Evolutionary conservation across 768 basidiomycete species (phyloP), one percentile per base, ranked within the genome.

Genomic region (Cystobasidium tubakii): DNA sequence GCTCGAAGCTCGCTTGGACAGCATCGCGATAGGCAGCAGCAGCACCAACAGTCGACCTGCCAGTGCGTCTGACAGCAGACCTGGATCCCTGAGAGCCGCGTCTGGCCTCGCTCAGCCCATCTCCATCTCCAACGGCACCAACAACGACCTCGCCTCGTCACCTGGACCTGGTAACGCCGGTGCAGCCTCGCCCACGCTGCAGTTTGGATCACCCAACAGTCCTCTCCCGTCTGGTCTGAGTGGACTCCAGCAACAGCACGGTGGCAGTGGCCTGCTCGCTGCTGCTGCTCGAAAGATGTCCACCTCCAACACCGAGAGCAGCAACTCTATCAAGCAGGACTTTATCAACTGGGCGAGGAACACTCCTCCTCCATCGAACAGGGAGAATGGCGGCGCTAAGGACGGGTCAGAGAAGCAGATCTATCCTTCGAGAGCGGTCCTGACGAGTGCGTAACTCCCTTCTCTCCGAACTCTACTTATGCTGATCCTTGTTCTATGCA

Each of bases 391-490:
- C n/a, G 43, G 39, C 25, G 21, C 15, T n/a, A 25, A 27, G 36
- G 55, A 36, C 36, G 2, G 54, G 34, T 39, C 69, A 23, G 55
- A 55, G 3, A 71, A 44, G 42, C 31, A 31, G 43, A 62, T 71
- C 55, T 71, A 71, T 34, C 9, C 69, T 23, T 71, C 69, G 29
- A 31, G 69, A 31, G 69, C 69, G 10, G 55, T 71, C 12, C 39
- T 71, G 10, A 71, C 69, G 12, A 71, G 69, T 71, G 54, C 9
- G 66, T 67, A 12, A 21, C 25, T 21, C 12, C 63, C 3, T 31
- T 9, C 10, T 12, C 63, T 21, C 23, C 7, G 10, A 33, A 7
- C 31, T 12, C 63, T 65, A 10, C 23, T 36, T 50, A 31, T 67
- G 42, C 29, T n/a, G 54, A 31, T 12, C 34, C 25, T 3, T 33